Evolutionary conservation across 495 filamentous ascomycete species (phyloP).

Genomic region (Eremomyces bilateralis): DNA sequence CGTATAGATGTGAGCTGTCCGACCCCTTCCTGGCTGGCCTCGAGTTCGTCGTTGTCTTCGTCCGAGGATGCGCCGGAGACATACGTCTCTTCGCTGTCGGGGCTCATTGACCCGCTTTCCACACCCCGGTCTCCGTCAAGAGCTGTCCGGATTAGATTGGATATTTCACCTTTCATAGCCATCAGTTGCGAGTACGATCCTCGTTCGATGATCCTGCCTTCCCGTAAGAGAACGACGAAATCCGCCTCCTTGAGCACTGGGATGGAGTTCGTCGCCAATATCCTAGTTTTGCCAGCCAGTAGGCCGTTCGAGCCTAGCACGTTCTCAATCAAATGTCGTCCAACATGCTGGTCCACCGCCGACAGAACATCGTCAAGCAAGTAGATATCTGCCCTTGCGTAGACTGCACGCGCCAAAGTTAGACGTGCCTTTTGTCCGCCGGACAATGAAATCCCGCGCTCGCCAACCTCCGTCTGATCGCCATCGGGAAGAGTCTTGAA

Average conservation of each 20-base stretch:
- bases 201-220: conserved; percentile 65
- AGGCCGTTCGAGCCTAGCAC: conserved; percentile 76
- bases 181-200: conserved; percentile 79
- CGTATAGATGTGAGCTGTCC: conserved; percentile 52
- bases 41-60: conserved; percentile 33
- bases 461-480: conserved; percentile 89
- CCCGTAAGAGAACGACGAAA: conserved; percentile 61
- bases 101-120: conserved; percentile 25
- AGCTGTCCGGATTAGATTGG: conserved; percentile 61
- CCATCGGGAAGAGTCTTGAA: conserved; percentile 87
- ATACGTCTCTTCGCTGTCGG: conserved; percentile 30
- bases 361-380: conserved; percentile 85
- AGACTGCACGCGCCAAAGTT: conserved; percentile 88
- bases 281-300: conserved; percentile 66
- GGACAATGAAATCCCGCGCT: conserved; percentile 90
- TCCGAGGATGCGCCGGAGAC: conserved; percentile 22
- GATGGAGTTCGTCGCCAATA: conserved; percentile 92
- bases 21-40: conserved; percentile 49
- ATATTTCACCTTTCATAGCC: conserved; percentile 81
- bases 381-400: conserved; percentile 93
- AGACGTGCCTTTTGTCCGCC: conserved; percentile 92
- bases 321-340: conserved; percentile 78
- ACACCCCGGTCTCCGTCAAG: conserved; percentile 36
- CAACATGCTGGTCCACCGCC: conserved; percentile 95
- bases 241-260: conserved; percentile 74